These are phyloP conservation scores for Penicillium sp. DNA, from an alignment of 2,329 filamentous ascomycete species.

Conservation along the genomic window DNA sequence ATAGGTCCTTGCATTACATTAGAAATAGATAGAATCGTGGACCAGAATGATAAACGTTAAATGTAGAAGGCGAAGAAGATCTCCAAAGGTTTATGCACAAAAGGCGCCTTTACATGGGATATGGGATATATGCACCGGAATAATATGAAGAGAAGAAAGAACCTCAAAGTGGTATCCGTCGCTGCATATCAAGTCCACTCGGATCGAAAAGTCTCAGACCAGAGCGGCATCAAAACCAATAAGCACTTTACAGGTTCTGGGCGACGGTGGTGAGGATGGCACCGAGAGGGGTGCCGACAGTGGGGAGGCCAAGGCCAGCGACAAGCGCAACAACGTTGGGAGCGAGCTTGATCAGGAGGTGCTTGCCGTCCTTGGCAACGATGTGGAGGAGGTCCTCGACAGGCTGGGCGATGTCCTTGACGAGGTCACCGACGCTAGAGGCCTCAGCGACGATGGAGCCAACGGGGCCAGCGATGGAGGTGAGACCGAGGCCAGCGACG, in stretches of 20 bases:
- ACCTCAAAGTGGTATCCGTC: slow-evolving; percentile 21
- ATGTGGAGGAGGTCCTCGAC: slow-evolving; percentile 27
- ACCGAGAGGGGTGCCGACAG: slow-evolving; percentile 29
- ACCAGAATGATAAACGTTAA: slow-evolving; percentile 13
- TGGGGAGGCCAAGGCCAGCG: slow-evolving; percentile 27
- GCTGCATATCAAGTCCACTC: slow-evolving; percentile 18
- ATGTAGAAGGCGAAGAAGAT: slow-evolving; percentile 10
- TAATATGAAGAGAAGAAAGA: slow-evolving; percentile 17
- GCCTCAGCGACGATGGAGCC: slow-evolving; percentile 29
- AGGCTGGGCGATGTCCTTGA: slow-evolving; percentile 27
- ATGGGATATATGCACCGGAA: slow-evolving; percentile 19
- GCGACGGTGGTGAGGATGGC: slow-evolving; percentile 27
- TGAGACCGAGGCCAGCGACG: slow-evolving; percentile 29
- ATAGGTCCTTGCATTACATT: slow-evolving; percentile 1
- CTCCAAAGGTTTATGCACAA: slow-evolving; percentile 16
- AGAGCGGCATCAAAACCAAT: not conserved
- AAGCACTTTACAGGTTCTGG: slow-evolving; percentile 25
- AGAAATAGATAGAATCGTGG: slow-evolving; percentile 14
- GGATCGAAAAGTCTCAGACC: slow-evolving; percentile 4
- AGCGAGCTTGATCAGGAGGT: slow-evolving; percentile 29
- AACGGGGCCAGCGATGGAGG: slow-evolving; percentile 25
- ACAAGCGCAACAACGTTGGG: slow-evolving; percentile 27
- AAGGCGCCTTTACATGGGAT: slow-evolving; percentile 14
- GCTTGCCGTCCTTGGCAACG: slow-evolving; percentile 23
- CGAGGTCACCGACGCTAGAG: slow-evolving; percentile 26